Base-by-base conservation (phyloP, 2,329 filamentous ascomycete species). In the Akanthomyces uredinophilus region DNA sequence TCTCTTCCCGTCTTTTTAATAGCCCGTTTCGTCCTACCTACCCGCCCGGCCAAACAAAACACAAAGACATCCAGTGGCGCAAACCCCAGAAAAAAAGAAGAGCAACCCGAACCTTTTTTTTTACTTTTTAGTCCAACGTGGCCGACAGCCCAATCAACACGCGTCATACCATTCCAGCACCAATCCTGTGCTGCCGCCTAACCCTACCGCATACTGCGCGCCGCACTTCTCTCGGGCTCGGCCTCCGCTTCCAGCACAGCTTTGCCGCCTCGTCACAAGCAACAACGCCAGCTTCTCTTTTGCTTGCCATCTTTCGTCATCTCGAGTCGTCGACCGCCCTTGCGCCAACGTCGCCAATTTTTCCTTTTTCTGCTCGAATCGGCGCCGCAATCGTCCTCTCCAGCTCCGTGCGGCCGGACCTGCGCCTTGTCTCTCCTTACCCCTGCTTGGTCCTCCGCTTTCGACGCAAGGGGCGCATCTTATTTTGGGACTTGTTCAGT, bases 371-470 rank as follows among this genome's bases (percentile, higher is more conserved):
- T 39, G 39, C 32, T 41, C 37, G 44, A 46, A 29, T 46, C 39
- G 49, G 29, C 29, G 20, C 32, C 27, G 8, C 57, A 46, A 53
- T 53, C 58, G 29, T 41, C 32, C 18, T 29, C 44, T 47, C 39
- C 41, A 47, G 39, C 32, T 41, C 22, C 13, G 49, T 47, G 50
- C 41, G 49, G 49, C 50, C 27, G 41, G 29, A 39, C 50, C 58
- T 60, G 58, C 50, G 43, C 20, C 49, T 39, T 60, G 58, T 60
- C 58, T 60, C 58, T 53, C 49, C 50, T 46, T 14, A 60, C 60
- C 52, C 60, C 60, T 62, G 60, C 53, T 44, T 56, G 44, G 27
- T 62, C 52, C 46, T 56, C 52, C 53, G 52, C 60, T 51, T 44
- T 57, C 53, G 53, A 62, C 53, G 60, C 54, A 62, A 62, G 60